Evolutionary conservation across 768 basidiomycete species (phyloP).

Genomic region (Russula vinacea): DNA sequence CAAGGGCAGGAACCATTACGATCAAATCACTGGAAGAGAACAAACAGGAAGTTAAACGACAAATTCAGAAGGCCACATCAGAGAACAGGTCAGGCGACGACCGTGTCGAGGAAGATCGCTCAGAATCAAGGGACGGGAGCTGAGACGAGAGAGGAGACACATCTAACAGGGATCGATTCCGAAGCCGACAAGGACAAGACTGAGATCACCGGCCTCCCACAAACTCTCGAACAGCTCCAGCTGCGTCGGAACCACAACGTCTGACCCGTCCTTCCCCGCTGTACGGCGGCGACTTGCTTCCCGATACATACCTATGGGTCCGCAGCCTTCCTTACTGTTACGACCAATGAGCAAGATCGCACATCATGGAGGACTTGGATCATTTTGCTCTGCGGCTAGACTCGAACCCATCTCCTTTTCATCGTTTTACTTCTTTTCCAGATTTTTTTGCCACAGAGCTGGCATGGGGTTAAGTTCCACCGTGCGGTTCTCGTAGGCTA

Average conservation of each 20-base stretch:
- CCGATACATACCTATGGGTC: neutral
- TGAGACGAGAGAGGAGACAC: neutral
- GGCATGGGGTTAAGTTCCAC: no score
- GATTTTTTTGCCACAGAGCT: no score
- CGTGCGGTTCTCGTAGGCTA: no score
- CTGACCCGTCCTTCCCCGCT: constrained; percentile 1
- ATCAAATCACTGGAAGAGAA: neutral
- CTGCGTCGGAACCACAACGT: neutral
- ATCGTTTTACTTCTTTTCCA: neutral
- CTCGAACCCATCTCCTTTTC: neutral
- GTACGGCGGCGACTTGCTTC: constrained; percentile 3
- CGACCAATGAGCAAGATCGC: neutral
- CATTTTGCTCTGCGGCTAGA: neutral
- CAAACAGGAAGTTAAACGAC: constrained; percentile 2
- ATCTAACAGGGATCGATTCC: neutral
- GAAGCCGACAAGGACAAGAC: constrained; percentile 2
- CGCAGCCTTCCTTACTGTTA: neutral
- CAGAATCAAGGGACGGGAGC: neutral
- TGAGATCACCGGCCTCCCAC: neutral
- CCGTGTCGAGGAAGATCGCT: neutral
- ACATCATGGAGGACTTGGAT: neutral
- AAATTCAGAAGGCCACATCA: neutral
- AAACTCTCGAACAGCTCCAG: neutral
- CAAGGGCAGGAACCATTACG: neutral
- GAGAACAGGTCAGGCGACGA: neutral